Percentiles rank a stretch among this genome's conserved stretches.
These are phyloP conservation scores for Bonia amplexicaulis DNA, from an alignment of 176 grass and related monocot genomes.

Conservation along the genomic window DNA sequence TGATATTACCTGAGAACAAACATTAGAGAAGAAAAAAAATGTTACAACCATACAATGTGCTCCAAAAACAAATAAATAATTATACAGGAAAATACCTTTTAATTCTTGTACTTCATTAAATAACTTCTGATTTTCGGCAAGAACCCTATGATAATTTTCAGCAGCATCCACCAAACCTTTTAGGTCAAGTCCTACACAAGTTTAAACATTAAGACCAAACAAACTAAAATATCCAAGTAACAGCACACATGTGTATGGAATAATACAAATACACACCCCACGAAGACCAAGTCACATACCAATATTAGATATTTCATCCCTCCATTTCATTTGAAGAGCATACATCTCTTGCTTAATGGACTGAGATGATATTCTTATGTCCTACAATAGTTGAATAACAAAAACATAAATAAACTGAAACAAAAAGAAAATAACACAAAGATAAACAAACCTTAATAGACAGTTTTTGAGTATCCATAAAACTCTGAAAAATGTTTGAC, in stretches of 20 bases:
- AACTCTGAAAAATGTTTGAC: constrained; percentile 67
- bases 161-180: constrained; percentile 87
- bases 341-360: constrained; percentile 77
- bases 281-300: constrained; percentile 40
- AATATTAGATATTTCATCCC: constrained; percentile 70
- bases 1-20: constrained; percentile 73
- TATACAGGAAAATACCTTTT: constrained; percentile 60
- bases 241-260: not conserved
- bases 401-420: constrained; percentile 15
- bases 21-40: constrained; percentile 15
- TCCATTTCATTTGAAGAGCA: constrained; percentile 75
- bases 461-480: constrained; percentile 53
- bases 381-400: constrained; percentile 46
- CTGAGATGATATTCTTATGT: constrained; percentile 71
- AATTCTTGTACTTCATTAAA: constrained; percentile 97
- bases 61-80: not conserved
- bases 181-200: constrained; percentile 56
- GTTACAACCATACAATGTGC: constrained; percentile 2
- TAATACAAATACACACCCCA: not conserved
- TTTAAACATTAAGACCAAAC: not conserved
- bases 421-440: constrained; percentile 19
- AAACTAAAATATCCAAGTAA: not conserved
- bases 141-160: constrained; percentile 85
- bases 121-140: constrained; percentile 88
- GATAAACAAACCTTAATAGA: constrained; percentile 47